Evolutionary conservation across 177 flowering plant genomes (phyloP).

Genomic region (Tripterygium wilfordii): DNA sequence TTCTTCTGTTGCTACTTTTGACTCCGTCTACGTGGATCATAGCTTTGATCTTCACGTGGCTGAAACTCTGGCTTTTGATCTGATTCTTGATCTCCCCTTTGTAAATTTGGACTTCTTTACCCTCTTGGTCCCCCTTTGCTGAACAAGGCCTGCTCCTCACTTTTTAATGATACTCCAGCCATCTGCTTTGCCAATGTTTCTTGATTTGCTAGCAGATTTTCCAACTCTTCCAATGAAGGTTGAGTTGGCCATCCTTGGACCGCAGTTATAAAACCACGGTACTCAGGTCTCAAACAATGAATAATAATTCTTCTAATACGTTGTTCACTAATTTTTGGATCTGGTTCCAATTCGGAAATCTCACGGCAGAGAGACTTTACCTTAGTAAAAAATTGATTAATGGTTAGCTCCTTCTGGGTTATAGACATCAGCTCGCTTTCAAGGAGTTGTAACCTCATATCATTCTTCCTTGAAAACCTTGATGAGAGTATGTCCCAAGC

Average conservation of each 20-base stretch:
- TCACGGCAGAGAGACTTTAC: no score
- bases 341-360: no score
- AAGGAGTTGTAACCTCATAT: no score
- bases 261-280: constrained; percentile 1
- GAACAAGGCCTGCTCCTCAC: constrained; percentile 1
- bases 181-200: constrained; percentile 1
- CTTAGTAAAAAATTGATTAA: no score
- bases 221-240: not conserved
- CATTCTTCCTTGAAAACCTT: no score
- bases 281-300: constrained; percentile 2
- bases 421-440: no score
- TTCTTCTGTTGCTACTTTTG: not conserved
- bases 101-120: not conserved
- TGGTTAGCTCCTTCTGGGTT: no score
- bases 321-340: no score
- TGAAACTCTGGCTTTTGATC: not conserved
- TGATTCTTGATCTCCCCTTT: not conserved
- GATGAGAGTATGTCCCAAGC: no score
- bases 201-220: not conserved
- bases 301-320: not conserved
- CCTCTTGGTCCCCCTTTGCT: not conserved
- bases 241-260: constrained; percentile 9
- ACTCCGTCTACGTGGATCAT: not conserved
- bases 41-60: not conserved
- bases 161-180: not conserved